Base-by-base conservation (phyloP, 306 rosid genomes). In the Citrullus amarus region DNA sequence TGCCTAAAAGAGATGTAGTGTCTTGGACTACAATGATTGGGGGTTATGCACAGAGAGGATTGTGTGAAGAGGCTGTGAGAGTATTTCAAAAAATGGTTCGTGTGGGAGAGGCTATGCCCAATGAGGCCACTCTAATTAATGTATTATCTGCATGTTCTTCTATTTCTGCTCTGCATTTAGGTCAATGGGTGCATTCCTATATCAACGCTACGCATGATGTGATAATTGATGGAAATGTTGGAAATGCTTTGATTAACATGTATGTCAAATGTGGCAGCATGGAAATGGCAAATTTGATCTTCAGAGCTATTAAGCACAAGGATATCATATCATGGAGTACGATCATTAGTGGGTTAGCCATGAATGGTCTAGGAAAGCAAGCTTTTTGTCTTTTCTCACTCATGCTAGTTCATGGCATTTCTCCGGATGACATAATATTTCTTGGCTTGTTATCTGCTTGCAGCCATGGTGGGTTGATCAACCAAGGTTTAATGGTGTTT, bases 211-310 rank as follows among this genome's bases (percentile, higher is more conserved):
- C 82, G 73, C 36, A 58, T 61, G 89, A 89, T 80, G 82, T 89
- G 77, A 57, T 8, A 11, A 53, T 81, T 17, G 88, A 82, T 53
- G 88, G 85, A 4, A 91, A 78, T 53, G 80, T 91, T 63, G 96
- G 91, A 54, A 93, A 90, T 81, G 96, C 97, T 0, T 86, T 93
- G 81, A 80, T 93, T 63, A 93, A 91, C 86, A 88, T 90, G 98
- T 90, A 89, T 80, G 92, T 80, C 14, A 93, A 91, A 79, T 90
- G 88, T 79, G 93, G 96, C 5, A 68, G 83, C 75, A 78, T 87
- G 72, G 68, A 78, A 73, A 80, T 41, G 88, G 97, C 90, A 15
- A 25, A 87, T 58, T 80, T 25, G 32, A 82, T 88, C 72, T 90
- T 93, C 60, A 73, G 80, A 18, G 75, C 80, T 79, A 68, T 88